Percentiles rank a stretch among this genome's conserved stretches.
Evolutionary conservation across 208 protist genomes (phyloP).

Genomic region (Wallacemonas sp.): DNA sequence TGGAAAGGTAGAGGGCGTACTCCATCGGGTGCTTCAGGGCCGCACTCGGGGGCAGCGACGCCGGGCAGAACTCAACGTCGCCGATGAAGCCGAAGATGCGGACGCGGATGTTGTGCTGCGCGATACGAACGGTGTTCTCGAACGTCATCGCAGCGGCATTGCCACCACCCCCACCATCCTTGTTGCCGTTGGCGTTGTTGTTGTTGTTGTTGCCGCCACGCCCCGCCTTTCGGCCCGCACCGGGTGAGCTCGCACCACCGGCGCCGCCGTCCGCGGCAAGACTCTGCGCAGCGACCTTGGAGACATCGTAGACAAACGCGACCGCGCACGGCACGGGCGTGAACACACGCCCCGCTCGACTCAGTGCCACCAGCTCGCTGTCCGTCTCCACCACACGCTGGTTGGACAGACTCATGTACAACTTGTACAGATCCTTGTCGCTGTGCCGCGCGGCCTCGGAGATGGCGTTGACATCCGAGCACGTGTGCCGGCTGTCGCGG

Average conservation of each 20-base stretch:
- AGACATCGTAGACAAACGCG: slow-evolving; percentile 53
- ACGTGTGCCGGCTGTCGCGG: slow-evolving; percentile 34
- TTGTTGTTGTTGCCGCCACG: not conserved
- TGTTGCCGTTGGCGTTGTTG: slow-evolving; percentile 12
- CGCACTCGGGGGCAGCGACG: slow-evolving; percentile 33
- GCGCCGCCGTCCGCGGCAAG: not conserved
- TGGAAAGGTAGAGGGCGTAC: slow-evolving; percentile 55
- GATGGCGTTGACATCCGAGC: slow-evolving; percentile 28
- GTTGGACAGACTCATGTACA: slow-evolving; percentile 62
- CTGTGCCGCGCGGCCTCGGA: slow-evolving; percentile 19
- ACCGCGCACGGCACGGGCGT: slow-evolving; percentile 62
- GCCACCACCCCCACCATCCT: not conserved
- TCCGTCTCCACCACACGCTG: slow-evolving; percentile 68
- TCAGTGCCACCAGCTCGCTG: slow-evolving; percentile 51
- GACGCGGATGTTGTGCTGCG: slow-evolving; percentile 38
- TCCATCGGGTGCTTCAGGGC: slow-evolving; percentile 37
- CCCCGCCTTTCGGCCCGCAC: not conserved
- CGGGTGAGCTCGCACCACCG: not conserved
- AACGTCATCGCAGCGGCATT: slow-evolving; percentile 33
- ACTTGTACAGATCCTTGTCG: slow-evolving; percentile 56
- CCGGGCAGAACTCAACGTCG: slow-evolving; percentile 47
- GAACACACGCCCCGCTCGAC: slow-evolving; percentile 50
- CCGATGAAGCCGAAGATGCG: slow-evolving; percentile 69
- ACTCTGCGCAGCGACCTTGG: slow-evolving; percentile 2
- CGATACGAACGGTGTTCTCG: slow-evolving; percentile 44